These are phyloP conservation scores for Cercospora sp. DNA, from an alignment of 2,329 filamentous ascomycete species.

Conservation along the genomic window DNA sequence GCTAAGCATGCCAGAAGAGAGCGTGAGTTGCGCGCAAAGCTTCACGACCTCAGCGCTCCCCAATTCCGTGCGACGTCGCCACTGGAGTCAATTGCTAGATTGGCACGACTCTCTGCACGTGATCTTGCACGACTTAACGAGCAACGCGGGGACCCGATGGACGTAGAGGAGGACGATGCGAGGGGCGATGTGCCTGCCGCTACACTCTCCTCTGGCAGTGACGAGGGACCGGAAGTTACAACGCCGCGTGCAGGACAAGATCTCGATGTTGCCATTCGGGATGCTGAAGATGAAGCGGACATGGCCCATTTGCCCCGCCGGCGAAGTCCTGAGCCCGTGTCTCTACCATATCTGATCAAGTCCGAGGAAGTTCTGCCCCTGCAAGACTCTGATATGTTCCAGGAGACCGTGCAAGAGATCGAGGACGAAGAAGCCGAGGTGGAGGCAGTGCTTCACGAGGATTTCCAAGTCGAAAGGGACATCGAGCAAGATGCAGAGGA, in stretches of 20 bases:
- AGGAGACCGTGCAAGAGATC: conserved; percentile 41
- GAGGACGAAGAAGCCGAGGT: conserved; percentile 40
- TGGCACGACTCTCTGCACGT: conserved; percentile 42
- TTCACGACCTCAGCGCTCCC: conserved; percentile 45
- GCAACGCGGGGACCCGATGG: conserved; percentile 32
- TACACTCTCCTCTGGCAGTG: conserved; percentile 33
- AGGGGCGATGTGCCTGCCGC: conserved; percentile 21
- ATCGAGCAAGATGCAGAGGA: conserved; percentile 32
- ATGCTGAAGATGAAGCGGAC: conserved; percentile 26
- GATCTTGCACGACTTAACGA: conserved; percentile 34
- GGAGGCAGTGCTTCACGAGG: conserved; percentile 31
- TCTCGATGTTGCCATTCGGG: conserved; percentile 28
- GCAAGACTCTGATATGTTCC: conserved; percentile 43
- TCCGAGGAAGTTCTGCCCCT: conserved; percentile 35
- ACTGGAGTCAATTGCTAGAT: conserved; percentile 46
- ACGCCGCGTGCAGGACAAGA: conserved; percentile 39
- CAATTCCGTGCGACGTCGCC: conserved; percentile 47
- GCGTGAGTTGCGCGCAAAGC: conserved; percentile 45
- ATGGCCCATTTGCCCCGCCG: conserved; percentile 28
- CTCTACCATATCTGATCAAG: conserved; percentile 49
- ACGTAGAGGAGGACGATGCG: conserved; percentile 25
- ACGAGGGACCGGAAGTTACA: conserved; percentile 35
- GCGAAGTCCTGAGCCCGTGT: conserved; percentile 44
- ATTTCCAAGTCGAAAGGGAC: conserved; percentile 34
- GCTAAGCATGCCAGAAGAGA: conserved; percentile 50